Conservation (phyloP, 1,139 yeast genomes). For the Geotrichum carabidarum region DNA sequence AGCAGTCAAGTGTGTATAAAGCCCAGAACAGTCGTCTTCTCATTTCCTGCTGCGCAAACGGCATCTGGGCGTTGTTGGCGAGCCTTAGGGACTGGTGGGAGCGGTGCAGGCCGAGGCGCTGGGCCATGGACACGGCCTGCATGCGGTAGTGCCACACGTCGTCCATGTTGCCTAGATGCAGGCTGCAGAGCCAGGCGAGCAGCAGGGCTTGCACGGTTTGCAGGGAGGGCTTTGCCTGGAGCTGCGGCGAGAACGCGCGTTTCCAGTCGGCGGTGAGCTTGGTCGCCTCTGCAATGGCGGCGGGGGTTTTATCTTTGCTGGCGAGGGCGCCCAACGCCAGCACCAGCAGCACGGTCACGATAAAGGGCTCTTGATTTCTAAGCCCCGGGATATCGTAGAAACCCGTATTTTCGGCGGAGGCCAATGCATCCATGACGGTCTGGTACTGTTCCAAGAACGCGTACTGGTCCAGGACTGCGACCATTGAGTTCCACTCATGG, state of each 20-base stretch:
- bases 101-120: slow-evolving; percentile 76
- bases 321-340: slow-evolving; percentile 37
- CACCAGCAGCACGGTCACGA: slow-evolving; percentile 45
- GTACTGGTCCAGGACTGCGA: slow-evolving; percentile 65
- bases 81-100: slow-evolving; percentile 82
- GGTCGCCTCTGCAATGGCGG: slow-evolving; percentile 33
- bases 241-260: slow-evolving; percentile 46
- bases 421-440: slow-evolving; percentile 35
- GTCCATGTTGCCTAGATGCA: slow-evolving; percentile 67
- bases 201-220: slow-evolving; percentile 66
- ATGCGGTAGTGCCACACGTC: slow-evolving; percentile 75
- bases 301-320: slow-evolving; percentile 19
- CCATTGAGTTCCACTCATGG: slow-evolving; percentile 69
- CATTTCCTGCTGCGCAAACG: slow-evolving; percentile 60
- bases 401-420: slow-evolving; percentile 15
- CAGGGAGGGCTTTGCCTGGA: slow-evolving; percentile 56
- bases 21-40: slow-evolving; percentile 83
- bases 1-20: slow-evolving; percentile 69
- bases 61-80: slow-evolving; percentile 46
- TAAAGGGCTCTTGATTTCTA: slow-evolving; percentile 30
- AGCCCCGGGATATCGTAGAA: slow-evolving; percentile 18
- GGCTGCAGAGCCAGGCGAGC: slow-evolving; percentile 63
- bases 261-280: slow-evolving; percentile 35
- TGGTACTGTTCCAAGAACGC: slow-evolving; percentile 57
- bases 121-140: slow-evolving; percentile 74